phyloP scores from a whole-genome alignment of 2,329 filamentous ascomycete genomes.

The Penicillium sp. region DNA sequence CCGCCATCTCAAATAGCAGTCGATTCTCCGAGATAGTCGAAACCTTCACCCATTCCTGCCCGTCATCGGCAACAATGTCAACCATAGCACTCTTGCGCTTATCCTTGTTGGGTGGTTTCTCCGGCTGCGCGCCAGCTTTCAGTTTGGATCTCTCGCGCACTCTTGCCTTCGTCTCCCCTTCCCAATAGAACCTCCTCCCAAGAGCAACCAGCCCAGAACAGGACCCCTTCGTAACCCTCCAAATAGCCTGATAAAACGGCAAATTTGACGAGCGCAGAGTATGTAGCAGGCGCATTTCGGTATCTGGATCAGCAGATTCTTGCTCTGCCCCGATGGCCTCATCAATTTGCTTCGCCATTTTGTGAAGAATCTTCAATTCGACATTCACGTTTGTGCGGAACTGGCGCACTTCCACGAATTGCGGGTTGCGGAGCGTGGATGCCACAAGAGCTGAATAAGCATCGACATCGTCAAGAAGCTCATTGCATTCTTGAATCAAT shows the following conservation, averaged over 20 bases:
- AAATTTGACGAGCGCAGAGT: conserved; percentile 66
- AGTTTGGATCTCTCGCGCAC: conserved; percentile 2
- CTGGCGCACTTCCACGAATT: conserved; percentile 52
- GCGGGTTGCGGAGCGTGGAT: conserved; percentile 45
- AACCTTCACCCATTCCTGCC: conserved; percentile 68
- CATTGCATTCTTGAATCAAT: conserved; percentile 41
- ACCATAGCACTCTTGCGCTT: conserved; percentile 58
- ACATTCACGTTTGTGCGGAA: conserved; percentile 51
- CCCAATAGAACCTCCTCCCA: conserved; percentile 57
- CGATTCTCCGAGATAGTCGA: conserved; percentile 65
- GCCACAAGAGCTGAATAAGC: conserved; percentile 46
- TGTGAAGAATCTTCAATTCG: conserved; percentile 52
- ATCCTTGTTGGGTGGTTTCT: conserved; percentile 34
- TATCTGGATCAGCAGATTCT: conserved; percentile 18
- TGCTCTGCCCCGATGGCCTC: conserved; percentile 18
- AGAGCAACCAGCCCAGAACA: conserved; percentile 60
- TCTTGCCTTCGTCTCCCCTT: conserved; percentile 15
- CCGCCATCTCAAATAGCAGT: conserved; percentile 68
- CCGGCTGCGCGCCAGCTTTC: conserved; percentile 18
- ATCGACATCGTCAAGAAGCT: conserved; percentile 49
- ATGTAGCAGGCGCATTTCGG: conserved; percentile 48
- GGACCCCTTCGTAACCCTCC: conserved; percentile 59
- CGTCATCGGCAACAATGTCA: conserved; percentile 65
- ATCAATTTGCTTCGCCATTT: conserved; percentile 35
- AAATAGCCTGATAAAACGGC: conserved; percentile 64